A percentile compares a stretch with the other conserved stretches of the same genome.
phyloP scores from a whole-genome alignment of 306 rosid species.

The Sphenostylis stenocarpa region DNA sequence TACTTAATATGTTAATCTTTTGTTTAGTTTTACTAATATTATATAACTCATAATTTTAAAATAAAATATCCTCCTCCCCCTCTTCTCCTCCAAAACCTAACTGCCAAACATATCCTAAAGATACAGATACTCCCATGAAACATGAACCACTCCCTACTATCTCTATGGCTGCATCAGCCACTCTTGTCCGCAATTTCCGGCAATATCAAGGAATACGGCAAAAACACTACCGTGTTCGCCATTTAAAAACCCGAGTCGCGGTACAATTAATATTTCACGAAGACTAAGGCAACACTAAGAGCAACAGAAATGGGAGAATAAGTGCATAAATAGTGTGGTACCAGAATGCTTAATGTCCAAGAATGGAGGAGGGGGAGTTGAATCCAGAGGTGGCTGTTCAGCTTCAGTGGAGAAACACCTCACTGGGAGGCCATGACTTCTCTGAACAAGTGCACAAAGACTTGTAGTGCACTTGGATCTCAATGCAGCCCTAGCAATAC shows the following conservation, averaged over 20 bases:
- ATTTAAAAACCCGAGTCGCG: no score
- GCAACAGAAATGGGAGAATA: not conserved
- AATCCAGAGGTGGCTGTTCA: conserved; percentile 40
- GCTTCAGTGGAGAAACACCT: conserved; percentile 65
- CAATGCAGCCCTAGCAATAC: conserved; percentile 50
- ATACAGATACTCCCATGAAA: not conserved
- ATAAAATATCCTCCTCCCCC: not conserved
- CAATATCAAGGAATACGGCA: not conserved
- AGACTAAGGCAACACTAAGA: conserved; percentile 14
- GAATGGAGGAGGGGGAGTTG: conserved; percentile 33
- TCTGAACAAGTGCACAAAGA: conserved; percentile 18
- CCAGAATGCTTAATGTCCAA: conserved; percentile 41
- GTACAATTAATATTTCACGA: conserved; percentile 7
- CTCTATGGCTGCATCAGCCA: not conserved
- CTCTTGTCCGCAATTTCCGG: not conserved
- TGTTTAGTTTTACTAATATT: not conserved
- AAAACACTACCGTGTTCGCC: no score
- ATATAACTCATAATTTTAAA: not conserved
- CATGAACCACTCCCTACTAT: not conserved
- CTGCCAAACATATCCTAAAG: not conserved
- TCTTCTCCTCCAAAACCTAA: not conserved
- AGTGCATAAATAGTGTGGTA: not conserved
- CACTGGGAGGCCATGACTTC: conserved; percentile 32
- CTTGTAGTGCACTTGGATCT: conserved; percentile 36
- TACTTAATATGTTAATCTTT: not conserved